Conservation (phyloP, 805 yeast genomes). For the Helenozyma baotianmanensis region DNA sequence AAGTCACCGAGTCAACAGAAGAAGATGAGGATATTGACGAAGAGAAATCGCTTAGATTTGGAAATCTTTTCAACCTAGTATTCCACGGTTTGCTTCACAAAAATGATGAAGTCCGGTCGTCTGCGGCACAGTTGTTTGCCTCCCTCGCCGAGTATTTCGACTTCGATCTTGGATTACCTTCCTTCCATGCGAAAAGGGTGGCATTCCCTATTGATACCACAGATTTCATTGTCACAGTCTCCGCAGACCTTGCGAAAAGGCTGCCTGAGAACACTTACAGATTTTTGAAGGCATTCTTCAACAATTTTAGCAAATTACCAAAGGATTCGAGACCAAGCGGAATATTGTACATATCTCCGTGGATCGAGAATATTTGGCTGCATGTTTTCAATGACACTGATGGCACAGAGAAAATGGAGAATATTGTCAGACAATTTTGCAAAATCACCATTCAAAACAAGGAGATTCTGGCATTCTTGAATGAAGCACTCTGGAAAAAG, state of each 20-base stretch:
- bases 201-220: constrained; percentile 67
- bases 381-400: constrained; percentile 54
- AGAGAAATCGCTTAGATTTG: constrained; percentile 42
- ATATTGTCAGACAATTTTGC: constrained; percentile 58
- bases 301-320: constrained; percentile 37
- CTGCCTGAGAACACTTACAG: constrained; percentile 60
- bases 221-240: constrained; percentile 53
- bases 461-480: constrained; percentile 48
- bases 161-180: constrained; percentile 53
- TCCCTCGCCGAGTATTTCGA: constrained; percentile 57
- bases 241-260: constrained; percentile 50
- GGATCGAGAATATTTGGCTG: constrained; percentile 65
- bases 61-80: constrained; percentile 58
- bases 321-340: constrained; percentile 36
- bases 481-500: constrained; percentile 63
- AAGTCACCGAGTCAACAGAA: constrained; percentile 18
- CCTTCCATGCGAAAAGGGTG: constrained; percentile 51
- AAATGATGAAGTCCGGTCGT: constrained; percentile 53
- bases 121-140: constrained; percentile 61
- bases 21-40: constrained; percentile 42
- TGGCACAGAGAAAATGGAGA: constrained; percentile 60
- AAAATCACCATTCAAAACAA: constrained; percentile 49
- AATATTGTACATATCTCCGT: constrained; percentile 57
- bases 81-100: constrained; percentile 65
- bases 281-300: constrained; percentile 49